phyloP scores from a whole-genome alignment of 2,329 filamentous ascomycete genomes.

The Colletotrichum viniferum region DNA sequence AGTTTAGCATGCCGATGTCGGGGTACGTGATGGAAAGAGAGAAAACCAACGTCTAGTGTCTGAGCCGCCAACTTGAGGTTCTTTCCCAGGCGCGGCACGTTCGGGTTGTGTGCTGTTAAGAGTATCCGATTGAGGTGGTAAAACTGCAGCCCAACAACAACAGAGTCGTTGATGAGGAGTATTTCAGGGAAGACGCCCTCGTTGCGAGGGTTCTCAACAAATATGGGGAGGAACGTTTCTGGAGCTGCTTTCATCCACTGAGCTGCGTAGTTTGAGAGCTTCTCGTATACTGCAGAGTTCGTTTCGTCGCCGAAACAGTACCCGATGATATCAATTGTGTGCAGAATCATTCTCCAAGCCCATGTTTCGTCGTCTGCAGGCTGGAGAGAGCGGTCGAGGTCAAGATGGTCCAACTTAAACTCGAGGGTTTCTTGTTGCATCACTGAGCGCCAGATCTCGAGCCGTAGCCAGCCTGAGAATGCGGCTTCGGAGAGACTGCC shows the following conservation, averaged over 20 bases:
- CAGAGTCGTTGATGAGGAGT: constrained; percentile 25
- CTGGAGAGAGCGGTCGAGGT: not conserved
- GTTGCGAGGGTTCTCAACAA: not conserved
- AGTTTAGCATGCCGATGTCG: constrained; percentile 4
- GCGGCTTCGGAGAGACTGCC: not conserved
- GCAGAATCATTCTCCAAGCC: constrained; percentile 27
- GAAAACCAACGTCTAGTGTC: constrained; percentile 23
- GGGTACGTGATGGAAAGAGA: not conserved
- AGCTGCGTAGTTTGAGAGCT: constrained; percentile 23
- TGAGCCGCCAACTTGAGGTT: not conserved
- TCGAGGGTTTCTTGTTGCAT: not conserved
- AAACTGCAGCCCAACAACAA: constrained; percentile 30
- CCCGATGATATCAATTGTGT: constrained; percentile 25
- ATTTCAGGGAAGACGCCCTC: not conserved
- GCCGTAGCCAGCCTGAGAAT: not conserved
- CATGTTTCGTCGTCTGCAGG: not conserved
- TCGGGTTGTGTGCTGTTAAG: constrained; percentile 31
- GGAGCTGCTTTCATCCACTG: constrained; percentile 28
- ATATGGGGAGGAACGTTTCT: constrained; percentile 28
- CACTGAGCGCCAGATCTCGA: not conserved
- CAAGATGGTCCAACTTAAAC: not conserved
- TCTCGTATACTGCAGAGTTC: constrained; percentile 22
- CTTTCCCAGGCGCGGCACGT: constrained; percentile 26
- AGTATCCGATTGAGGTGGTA: constrained; percentile 30
- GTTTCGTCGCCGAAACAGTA: constrained; percentile 29